Percentiles rank a stretch among this genome's conserved stretches.
phyloP scores from a whole-genome alignment of 306 rosid species.

The Begonia fuchsioides region DNA sequence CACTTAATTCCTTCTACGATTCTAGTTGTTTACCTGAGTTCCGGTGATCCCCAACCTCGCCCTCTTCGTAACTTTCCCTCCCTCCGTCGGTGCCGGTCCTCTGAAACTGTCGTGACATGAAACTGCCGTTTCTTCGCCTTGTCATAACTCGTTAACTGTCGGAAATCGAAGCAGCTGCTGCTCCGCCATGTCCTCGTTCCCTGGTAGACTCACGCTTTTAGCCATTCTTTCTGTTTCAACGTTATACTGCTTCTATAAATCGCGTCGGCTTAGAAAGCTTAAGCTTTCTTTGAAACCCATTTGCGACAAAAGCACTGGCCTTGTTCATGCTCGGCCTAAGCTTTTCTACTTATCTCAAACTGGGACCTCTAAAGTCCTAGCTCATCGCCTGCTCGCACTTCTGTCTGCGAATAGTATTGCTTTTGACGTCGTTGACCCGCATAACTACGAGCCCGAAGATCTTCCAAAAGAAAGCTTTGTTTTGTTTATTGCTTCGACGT shows the following conservation, averaged over 20 bases:
- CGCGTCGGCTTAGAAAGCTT: constrained; percentile 55
- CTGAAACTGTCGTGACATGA: too few relatives aligned
- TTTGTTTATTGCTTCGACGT: constrained; percentile 65
- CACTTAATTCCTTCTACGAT: too few relatives aligned
- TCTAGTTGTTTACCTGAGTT: too few relatives aligned
- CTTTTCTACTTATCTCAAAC: constrained; percentile 68
- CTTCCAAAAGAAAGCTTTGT: constrained; percentile 54
- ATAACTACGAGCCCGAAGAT: constrained; percentile 76
- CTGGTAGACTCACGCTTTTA: constrained; percentile 55
- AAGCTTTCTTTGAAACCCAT: constrained; percentile 24
- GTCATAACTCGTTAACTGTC: background rate
- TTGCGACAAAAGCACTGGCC: constrained; percentile 6
- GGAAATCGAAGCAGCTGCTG: background rate
- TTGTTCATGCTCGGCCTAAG: constrained; percentile 19
- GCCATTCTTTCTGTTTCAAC: constrained; percentile 85
- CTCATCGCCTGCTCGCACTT: constrained; percentile 45
- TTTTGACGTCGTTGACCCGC: constrained; percentile 46
- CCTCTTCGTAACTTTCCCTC: too few relatives aligned
- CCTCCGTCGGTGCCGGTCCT: too few relatives aligned
- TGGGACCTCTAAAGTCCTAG: constrained; percentile 68
- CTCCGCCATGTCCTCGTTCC: constrained; percentile 45
- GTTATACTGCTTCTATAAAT: constrained; percentile 61
- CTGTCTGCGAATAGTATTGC: constrained; percentile 30
- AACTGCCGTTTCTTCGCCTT: background rate
- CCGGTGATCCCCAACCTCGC: too few relatives aligned